These are phyloP conservation scores for Paradendryphiella salina DNA, from an alignment of 2,329 filamentous ascomycete species.

Conservation along the genomic window DNA sequence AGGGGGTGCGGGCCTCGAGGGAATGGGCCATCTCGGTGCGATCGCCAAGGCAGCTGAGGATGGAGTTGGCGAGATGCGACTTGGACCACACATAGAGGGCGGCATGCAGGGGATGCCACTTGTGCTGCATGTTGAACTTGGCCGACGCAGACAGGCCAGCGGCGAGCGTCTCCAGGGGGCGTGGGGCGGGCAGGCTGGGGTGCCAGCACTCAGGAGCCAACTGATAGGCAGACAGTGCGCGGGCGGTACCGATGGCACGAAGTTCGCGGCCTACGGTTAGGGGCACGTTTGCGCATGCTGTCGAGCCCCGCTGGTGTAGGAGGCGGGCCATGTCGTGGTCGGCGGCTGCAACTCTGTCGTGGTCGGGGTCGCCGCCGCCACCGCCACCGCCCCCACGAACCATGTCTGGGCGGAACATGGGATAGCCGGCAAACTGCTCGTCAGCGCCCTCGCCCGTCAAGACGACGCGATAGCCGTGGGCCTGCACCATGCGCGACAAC, in stretches of 20 bases:
- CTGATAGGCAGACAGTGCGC: not conserved
- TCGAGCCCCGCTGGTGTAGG: not conserved
- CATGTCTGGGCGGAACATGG: conserved; percentile 52
- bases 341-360: not conserved
- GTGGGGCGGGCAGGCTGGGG: not conserved
- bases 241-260: not conserved
- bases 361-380: conserved; percentile 3
- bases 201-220: not conserved
- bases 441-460: conserved; percentile 58
- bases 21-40: conserved; percentile 50
- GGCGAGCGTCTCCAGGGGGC: not conserved
- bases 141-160: not conserved
- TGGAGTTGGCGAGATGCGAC: conserved; percentile 30
- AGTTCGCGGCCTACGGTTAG: not conserved
- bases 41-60: conserved; percentile 52
- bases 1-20: conserved; percentile 48
- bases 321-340: not conserved
- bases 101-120: conserved; percentile 32
- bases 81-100: conserved; percentile 32
- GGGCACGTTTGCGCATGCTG: not conserved
- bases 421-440: conserved; percentile 60
- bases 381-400: conserved; percentile 52
- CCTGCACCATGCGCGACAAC: conserved; percentile 51
- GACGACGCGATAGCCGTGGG: conserved; percentile 58
- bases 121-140: conserved; percentile 6